Conservation (phyloP, 192 early-diverging fungal genomes). For the Rhizophagus sp. region DNA sequence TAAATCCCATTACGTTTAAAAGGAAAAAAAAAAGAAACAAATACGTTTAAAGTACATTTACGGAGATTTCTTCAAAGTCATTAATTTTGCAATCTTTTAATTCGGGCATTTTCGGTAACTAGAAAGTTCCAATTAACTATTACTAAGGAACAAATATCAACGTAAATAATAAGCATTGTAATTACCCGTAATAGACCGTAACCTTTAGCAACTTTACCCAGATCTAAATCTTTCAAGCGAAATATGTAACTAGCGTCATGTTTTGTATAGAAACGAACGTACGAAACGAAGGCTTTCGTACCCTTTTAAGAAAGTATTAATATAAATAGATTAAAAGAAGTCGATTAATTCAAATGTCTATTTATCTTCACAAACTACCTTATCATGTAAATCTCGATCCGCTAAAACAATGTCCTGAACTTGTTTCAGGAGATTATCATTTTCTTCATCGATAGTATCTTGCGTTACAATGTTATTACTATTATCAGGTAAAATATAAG, state of each 20-base stretch:
- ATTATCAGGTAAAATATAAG: conserved; percentile 53
- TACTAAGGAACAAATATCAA: background rate
- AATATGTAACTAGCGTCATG: conserved; percentile 96
- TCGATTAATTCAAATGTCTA: background rate
- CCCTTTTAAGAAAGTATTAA: conserved; percentile 41
- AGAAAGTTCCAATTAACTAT: conserved; percentile 7
- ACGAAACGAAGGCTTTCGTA: conserved; percentile 85
- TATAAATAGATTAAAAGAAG: background rate
- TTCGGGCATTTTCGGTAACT: conserved; percentile 95
- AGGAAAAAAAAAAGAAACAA: background rate
- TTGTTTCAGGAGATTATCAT: conserved; percentile 51
- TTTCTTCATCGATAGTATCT: conserved; percentile 41
- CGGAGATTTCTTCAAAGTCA: conserved; percentile 23
- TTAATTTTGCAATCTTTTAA: conserved; percentile 57
- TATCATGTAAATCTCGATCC: conserved; percentile 82
- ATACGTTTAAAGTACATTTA: conserved; percentile 3
- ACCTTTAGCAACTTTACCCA: conserved; percentile 71
- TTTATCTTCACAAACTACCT: background rate
- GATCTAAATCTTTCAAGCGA: conserved; percentile 78
- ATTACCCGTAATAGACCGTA: conserved; percentile 72
- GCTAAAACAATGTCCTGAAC: conserved; percentile 57
- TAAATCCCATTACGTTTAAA: no score
- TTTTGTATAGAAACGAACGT: conserved; percentile 88
- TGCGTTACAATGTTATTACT: conserved; percentile 29
- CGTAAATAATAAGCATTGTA: background rate